Base-by-base conservation (phyloP, 352 stramenopile genomes). In the Pythium rishiriense region DNA sequence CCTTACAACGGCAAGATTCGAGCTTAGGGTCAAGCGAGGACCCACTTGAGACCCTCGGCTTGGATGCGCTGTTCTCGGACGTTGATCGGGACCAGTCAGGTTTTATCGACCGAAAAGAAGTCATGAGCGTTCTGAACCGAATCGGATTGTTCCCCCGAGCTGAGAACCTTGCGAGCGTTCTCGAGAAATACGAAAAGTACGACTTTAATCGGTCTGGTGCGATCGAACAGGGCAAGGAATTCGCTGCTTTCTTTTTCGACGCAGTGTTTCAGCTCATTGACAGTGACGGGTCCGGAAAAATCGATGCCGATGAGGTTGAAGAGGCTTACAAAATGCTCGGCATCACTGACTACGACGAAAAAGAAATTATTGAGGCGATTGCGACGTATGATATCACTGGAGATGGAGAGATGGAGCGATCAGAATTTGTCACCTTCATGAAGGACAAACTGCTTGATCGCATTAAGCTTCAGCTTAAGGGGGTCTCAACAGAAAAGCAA, bases 391-490 rank as follows among this genome's bases (percentile, higher is more conserved):
- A 93, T 55, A 82, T 95, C 41, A 91, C 72, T 19, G 82, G 78
- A 17, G 85, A 91, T 47, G 81, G 80, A 22, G 84, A 88, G 57
- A 91, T 95, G 71, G 86, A 95, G 59, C 76, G 87, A 50, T 78
- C 63, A n/a, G 85, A 93, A 57, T 95, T 95, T 62, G 69, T 92
- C 11, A 81, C 90, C 60, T 90, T 93, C 56, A 89, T 94, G 73
- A 87, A 82, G 43, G 74, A 83, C 24, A 72, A 71, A 49, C 48
- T 93, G 12, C 73, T 91, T 4, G 74, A 87, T 11, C 73, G 74
- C 21, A 85, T 91, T 52, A 83, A 88, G 49, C 63, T 69, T 24
- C 71, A 88, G 56, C 46, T 90, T 1, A 35, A 42, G 19, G 35
- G n/a, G 15, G 26, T 33, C 5, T 17, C 42, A 2, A 10, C 37